These are phyloP conservation scores for Geotrichum candidum DNA, from an alignment of 1,139 yeast species.

Conservation along the genomic window DNA sequence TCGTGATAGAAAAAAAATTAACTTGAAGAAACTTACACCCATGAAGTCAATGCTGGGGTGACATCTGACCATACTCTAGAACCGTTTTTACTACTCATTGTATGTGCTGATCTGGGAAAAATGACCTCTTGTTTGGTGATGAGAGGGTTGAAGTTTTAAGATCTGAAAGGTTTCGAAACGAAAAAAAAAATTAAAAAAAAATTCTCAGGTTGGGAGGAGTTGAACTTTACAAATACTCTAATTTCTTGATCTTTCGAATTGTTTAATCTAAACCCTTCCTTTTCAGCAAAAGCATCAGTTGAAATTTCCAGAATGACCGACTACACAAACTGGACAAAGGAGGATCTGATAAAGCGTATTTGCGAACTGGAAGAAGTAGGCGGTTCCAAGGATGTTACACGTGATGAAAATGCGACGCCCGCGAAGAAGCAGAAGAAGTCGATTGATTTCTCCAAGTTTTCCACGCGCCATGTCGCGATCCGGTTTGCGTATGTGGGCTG, in stretches of 20 bases:
- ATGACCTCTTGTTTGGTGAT: neutral
- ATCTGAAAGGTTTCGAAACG: constrained; percentile 1
- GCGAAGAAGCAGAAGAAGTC: constrained; percentile 36
- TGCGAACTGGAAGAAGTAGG: constrained; percentile 42
- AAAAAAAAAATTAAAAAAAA: neutral
- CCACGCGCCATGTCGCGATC: constrained; percentile 69
- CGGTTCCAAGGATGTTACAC: neutral
- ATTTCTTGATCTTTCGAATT: neutral
- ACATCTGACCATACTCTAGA: constrained; percentile 30
- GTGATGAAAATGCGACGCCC: constrained; percentile 1
- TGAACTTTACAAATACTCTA: neutral
- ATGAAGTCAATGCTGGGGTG: constrained; percentile 27
- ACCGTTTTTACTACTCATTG: constrained; percentile 3
- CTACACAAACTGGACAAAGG: constrained; percentile 42
- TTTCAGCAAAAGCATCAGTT: neutral
- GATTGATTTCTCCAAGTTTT: constrained; percentile 64
- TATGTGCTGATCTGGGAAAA: neutral
- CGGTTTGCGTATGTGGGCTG: constrained; percentile 50
- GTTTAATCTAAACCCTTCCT: neutral
- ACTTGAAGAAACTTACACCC: constrained; percentile 26
- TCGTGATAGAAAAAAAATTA: neutral
- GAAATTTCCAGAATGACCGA: constrained; percentile 1
- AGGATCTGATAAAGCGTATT: constrained; percentile 47
- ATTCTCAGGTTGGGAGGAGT: constrained; percentile 10
- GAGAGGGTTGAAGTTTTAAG: neutral